phyloP scores from a whole-genome alignment of 2,329 filamentous ascomycete species.

The Saccharata proteae region DNA sequence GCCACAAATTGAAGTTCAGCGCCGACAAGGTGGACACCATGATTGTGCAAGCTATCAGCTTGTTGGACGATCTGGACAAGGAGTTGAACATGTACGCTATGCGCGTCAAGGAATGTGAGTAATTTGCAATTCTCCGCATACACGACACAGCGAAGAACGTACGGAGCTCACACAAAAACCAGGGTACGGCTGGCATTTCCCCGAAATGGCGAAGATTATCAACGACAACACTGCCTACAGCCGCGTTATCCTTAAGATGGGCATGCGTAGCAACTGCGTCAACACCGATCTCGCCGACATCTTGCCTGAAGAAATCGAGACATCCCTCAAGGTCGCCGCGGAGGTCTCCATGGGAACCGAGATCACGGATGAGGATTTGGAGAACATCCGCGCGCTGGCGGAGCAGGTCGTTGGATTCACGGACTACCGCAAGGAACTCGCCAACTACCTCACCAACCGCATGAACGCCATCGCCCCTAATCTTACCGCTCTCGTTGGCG shows the following conservation, averaged over 20 bases:
- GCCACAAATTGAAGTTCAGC: constrained; percentile 97
- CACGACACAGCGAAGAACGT: no score
- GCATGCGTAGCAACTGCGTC: constrained; percentile 71
- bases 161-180: no score
- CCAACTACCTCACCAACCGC: constrained; percentile 76
- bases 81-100: constrained; percentile 98
- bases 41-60: constrained; percentile 87
- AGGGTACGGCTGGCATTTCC: constrained; percentile 99
- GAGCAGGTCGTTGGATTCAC: constrained; percentile 89
- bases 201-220: constrained; percentile 90
- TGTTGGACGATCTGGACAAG: constrained; percentile 95
- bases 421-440: constrained; percentile 79
- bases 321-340: constrained; percentile 80
- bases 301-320: constrained; percentile 89
- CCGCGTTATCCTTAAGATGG: constrained; percentile 75
- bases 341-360: constrained; percentile 98
- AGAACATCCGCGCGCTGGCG: constrained; percentile 83
- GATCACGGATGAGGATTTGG: constrained; percentile 82
- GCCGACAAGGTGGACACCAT: constrained; percentile 98
- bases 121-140: no score
- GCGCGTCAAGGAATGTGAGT: constrained; percentile 99
- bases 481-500: constrained; percentile 82
- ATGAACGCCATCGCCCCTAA: constrained; percentile 98
- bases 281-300: constrained; percentile 73
- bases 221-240: constrained; percentile 96